A percentile compares a stretch with the other conserved stretches of the same genome.
phyloP scores from a whole-genome alignment of 148 eudicot species.

The Rhododendron ferrugineum region DNA sequence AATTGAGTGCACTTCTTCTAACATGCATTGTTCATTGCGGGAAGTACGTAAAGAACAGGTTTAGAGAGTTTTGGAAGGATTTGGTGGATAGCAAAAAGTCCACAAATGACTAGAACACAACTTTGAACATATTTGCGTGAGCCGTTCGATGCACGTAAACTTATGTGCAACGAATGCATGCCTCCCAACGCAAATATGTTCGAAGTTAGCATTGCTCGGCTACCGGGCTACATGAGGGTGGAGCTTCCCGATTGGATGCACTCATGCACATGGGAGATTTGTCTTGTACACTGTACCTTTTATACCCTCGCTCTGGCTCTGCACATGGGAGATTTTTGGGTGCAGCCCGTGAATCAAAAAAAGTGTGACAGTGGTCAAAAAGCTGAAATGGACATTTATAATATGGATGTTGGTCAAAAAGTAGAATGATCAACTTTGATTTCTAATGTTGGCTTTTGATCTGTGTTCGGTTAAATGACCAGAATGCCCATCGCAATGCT shows the following conservation, averaged over 20 bases:
- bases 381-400: not conserved
- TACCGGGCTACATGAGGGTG: not conserved
- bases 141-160: not conserved
- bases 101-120: not conserved
- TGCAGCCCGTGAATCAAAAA: not conserved
- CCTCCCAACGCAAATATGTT: not conserved
- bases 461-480: conserved; percentile 3
- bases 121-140: too few species aligned
- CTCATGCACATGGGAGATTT: not conserved
- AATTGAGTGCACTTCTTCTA: too few species aligned
- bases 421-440: not conserved
- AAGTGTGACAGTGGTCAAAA: conserved; percentile 1
- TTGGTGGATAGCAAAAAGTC: not conserved
- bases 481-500: conserved; percentile 50
- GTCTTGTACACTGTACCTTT: not conserved
- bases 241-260: not conserved
- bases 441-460: not conserved
- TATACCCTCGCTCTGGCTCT: not conserved
- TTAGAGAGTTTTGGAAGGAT: not conserved
- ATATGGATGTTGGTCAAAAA: not conserved
- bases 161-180: not conserved
- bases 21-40: too few species aligned
- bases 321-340: not conserved
- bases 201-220: not conserved
- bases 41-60: too few species aligned